Conservation (phyloP, 176 grass and related monocot genomes). For the Themeda triandra region DNA sequence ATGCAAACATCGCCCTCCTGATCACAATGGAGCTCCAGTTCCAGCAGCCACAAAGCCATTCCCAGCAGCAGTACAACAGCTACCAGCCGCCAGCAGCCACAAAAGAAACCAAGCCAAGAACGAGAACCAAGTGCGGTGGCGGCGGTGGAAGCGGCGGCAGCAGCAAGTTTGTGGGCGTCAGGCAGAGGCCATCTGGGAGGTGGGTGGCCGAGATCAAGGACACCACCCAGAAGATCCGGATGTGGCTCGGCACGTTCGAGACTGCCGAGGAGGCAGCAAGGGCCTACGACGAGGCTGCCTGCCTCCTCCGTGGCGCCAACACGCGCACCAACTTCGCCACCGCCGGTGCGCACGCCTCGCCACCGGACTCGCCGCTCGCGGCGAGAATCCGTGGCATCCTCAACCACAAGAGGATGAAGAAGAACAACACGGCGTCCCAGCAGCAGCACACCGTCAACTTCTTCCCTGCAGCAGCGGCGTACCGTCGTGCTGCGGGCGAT, state of each 20-base stretch:
- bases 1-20: neutral
- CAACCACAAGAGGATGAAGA: slow-evolving; percentile 57
- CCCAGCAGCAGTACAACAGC: slow-evolving; percentile 37
- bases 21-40: slow-evolving; percentile 59
- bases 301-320: slow-evolving; percentile 61
- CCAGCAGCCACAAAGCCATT: slow-evolving; percentile 32
- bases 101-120: slow-evolving; percentile 20
- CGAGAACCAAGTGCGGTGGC: slow-evolving; percentile 14
- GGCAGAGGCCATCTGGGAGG: slow-evolving; percentile 61
- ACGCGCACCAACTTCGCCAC: slow-evolving; percentile 67
- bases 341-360: neutral
- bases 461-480: slow-evolving; percentile 5
- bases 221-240: slow-evolving; percentile 56
- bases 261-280: slow-evolving; percentile 59
- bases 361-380: slow-evolving; percentile 36
- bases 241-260: slow-evolving; percentile 77
- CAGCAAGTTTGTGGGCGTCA: slow-evolving; percentile 51
- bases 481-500: neutral
- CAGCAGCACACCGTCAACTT: neutral
- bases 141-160: neutral
- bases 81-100: neutral
- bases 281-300: slow-evolving; percentile 67
- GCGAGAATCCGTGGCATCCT: slow-evolving; percentile 49
- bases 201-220: slow-evolving; percentile 82
- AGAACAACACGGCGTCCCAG: neutral